These are phyloP conservation scores for Hygrophila difformis DNA, from an alignment of 257 asterid genomes.

Conservation along the genomic window DNA sequence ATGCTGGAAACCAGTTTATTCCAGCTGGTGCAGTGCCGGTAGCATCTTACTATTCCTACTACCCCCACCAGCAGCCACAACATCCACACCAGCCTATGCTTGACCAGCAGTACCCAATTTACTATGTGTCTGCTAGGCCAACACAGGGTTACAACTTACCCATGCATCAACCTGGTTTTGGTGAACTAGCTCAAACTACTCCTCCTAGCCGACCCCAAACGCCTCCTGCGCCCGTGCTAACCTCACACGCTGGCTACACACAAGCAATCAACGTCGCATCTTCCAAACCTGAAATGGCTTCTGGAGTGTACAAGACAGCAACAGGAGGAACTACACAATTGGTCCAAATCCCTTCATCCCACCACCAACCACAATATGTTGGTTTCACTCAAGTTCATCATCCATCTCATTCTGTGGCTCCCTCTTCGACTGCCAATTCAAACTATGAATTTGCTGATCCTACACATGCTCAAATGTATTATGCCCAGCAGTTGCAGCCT, in stretches of 20 bases:
- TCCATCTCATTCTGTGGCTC: conserved; percentile 63
- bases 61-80: conserved; percentile 63
- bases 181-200: conserved; percentile 40
- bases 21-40: conserved; percentile 56
- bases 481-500: conserved; percentile 55
- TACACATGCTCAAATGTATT: conserved; percentile 56
- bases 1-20: conserved; percentile 50
- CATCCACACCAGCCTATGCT: conserved; percentile 44
- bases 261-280: conserved; percentile 39
- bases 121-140: conserved; percentile 52
- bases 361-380: conserved; percentile 49
- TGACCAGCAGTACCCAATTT: conserved; percentile 70
- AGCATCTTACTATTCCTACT: conserved; percentile 50
- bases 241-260: conserved; percentile 36
- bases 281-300: conserved; percentile 52
- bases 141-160: conserved; percentile 59
- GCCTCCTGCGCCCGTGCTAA: conserved; percentile 29
- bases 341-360: conserved; percentile 49
- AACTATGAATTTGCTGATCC: conserved; percentile 65
- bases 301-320: conserved; percentile 52
- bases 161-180: conserved; percentile 44
- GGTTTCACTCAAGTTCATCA: conserved; percentile 72
- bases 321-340: conserved; percentile 46
- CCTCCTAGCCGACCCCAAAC: conserved; percentile 52
- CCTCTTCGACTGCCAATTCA: conserved; percentile 43